Base-by-base conservation (phyloP, 2,329 filamentous ascomycete genomes). In the Xylariaceae sp. region DNA sequence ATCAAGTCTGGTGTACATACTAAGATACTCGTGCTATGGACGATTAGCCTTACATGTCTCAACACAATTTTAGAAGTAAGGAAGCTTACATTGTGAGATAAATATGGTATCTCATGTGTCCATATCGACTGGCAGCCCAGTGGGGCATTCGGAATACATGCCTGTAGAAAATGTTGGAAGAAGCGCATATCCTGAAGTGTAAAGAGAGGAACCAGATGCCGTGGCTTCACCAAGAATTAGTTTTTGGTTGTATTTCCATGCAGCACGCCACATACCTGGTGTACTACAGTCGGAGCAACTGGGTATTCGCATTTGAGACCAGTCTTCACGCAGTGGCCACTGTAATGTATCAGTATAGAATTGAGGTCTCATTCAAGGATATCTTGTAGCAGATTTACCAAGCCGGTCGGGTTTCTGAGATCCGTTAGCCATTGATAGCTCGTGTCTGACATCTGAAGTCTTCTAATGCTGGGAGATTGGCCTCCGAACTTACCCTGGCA, bases 161-260 rank as follows among this genome's bases (percentile, higher is more conserved):
- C 70, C 22, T 76, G 65, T 14, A 85, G 64, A 53, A 85, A 85
- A 60, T 85, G 80, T 59, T 85, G 82, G 55, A 85, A 85, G 60
- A 85, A 76, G 29, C 80, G 76, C 81, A 86, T 83, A 55, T 85
- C 82, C 40, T 79, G 75, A 45, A 82, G 55, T 42, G 71, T 80
- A 58, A 83, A 82, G 0, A 81, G 62, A 3, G 76, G 77, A n/a
- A 79, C 71, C 51, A 77, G 76, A 52, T 75, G 67, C 50, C 76
- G 73, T n/a, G 77, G 76, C 74, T 80, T 17, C 43, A 22, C 20
- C 16, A 21, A 11, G n/a, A 37, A 17, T 59, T 38, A 54, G 37
- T 56, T 55, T 45, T 47, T 29, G 41, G 45, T 19, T 10, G 6
- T n/a, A 17, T 20, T 16, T 8, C 17, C 21, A 22, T 20, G 37